Percentiles rank a stretch among this genome's conserved stretches.
These are phyloP conservation scores for Crithidia expoeki DNA, from an alignment of 208 protist genomes.

Conservation along the genomic window DNA sequence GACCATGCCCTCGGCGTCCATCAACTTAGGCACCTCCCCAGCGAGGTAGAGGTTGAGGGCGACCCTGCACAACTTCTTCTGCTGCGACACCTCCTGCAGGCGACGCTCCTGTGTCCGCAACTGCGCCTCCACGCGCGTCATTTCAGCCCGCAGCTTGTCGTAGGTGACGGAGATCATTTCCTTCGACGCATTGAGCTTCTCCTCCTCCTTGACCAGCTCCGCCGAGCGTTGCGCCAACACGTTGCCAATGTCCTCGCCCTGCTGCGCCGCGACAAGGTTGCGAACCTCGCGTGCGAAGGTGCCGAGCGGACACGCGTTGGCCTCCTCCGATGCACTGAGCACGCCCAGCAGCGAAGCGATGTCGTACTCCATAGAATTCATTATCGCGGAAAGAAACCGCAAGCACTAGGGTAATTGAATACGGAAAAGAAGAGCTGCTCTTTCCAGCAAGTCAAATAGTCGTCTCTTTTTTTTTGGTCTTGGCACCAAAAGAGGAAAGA, in stretches of 20 bases:
- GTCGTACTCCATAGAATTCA: conserved; percentile 45
- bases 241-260: conserved; percentile 49
- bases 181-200: conserved; percentile 53
- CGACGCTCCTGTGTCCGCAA: conserved; percentile 65
- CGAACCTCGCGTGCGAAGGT: conserved; percentile 64
- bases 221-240: conserved; percentile 63
- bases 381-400: not conserved
- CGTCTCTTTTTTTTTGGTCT: too few species aligned
- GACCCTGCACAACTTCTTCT: conserved; percentile 77
- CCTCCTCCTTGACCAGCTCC: conserved; percentile 69
- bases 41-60: conserved; percentile 76
- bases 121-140: conserved; percentile 81
- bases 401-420: too few species aligned
- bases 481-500: too few species aligned
- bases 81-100: conserved; percentile 58
- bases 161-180: conserved; percentile 60
- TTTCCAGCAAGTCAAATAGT: too few species aligned
- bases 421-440: not conserved
- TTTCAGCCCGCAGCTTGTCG: conserved; percentile 82
- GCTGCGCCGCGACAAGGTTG: conserved; percentile 20
- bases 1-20: conserved; percentile 29
- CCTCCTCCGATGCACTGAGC: conserved; percentile 56
- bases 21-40: conserved; percentile 56
- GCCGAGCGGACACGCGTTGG: conserved; percentile 58
- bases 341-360: conserved; percentile 67